These are phyloP conservation scores for Lachnellula hyalina DNA, from an alignment of 2,329 filamentous ascomycete species.

Conservation along the genomic window DNA sequence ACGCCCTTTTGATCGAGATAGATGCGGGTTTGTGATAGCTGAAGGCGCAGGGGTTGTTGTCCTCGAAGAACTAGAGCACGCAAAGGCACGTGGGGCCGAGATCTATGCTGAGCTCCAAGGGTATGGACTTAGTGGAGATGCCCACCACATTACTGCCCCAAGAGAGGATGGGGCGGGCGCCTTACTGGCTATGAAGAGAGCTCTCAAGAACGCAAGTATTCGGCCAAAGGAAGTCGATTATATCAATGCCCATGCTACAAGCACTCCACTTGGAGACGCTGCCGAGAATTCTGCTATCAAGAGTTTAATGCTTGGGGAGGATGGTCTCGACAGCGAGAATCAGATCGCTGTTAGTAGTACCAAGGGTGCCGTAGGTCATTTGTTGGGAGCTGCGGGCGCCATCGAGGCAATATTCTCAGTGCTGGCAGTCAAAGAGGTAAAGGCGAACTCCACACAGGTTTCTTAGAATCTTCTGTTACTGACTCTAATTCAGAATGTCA, in stretches of 20 bases:
- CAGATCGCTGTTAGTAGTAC: slow-evolving; percentile 85
- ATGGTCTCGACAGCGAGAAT: slow-evolving; percentile 55
- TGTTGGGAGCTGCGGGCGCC: slow-evolving; percentile 86
- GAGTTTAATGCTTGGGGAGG: slow-evolving; percentile 66
- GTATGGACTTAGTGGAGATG: slow-evolving; percentile 87
- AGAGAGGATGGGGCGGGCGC: slow-evolving; percentile 78
- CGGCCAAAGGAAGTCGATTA: slow-evolving; percentile 74
- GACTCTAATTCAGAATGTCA: slow-evolving; percentile 50
- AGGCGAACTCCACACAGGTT: not conserved
- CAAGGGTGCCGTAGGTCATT: slow-evolving; percentile 87
- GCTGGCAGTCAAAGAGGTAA: slow-evolving; percentile 70
- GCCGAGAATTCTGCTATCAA: slow-evolving; percentile 85
- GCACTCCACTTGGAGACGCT: slow-evolving; percentile 76
- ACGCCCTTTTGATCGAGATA: slow-evolving; percentile 76
- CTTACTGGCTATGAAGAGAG: slow-evolving; percentile 76
- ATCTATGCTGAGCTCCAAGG: slow-evolving; percentile 88
- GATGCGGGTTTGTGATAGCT: slow-evolving; percentile 84
- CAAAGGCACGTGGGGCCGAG: slow-evolving; percentile 66
- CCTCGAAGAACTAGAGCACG: slow-evolving; percentile 87
- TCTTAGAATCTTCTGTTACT: not conserved
- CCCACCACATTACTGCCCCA: slow-evolving; percentile 89
- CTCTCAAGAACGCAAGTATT: slow-evolving; percentile 66
- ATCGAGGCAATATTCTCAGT: slow-evolving; percentile 85
- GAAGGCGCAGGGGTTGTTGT: slow-evolving; percentile 87
- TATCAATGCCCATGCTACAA: slow-evolving; percentile 92